A percentile compares a stretch with the other conserved stretches of the same genome.
Evolutionary conservation across 768 basidiomycete genomes (phyloP).

Genomic region (Lactarius trivialis): DNA sequence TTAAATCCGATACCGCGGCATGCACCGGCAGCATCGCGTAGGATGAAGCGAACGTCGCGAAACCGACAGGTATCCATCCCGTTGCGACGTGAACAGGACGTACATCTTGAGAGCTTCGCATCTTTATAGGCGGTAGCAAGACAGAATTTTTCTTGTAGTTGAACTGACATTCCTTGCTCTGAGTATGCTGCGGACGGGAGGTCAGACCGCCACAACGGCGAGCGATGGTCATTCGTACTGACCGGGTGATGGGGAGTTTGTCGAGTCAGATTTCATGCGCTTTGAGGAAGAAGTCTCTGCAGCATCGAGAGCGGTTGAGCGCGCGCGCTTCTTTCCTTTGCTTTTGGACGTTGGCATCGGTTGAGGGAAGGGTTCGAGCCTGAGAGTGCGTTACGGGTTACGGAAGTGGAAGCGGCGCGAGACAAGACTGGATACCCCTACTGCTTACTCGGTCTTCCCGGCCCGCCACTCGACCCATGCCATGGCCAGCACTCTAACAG

Average conservation of each 20-base stretch:
- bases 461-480: background rate
- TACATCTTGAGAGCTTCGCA: constrained; percentile 62
- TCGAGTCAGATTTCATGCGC: constrained; percentile 16
- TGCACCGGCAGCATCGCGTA: constrained; percentile 50
- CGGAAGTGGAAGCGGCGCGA: constrained; percentile 1
- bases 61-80: constrained; percentile 82
- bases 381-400: constrained; percentile 5
- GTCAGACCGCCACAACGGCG: constrained; percentile 7
- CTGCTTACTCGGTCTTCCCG: constrained; percentile 5
- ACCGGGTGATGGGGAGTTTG: constrained; percentile 8
- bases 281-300: constrained; percentile 17
- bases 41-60: constrained; percentile 70
- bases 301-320: constrained; percentile 1
- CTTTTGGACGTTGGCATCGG: constrained; percentile 15
- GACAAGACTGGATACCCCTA: constrained; percentile 3
- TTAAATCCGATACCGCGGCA: constrained; percentile 58
- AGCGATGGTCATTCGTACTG: background rate
- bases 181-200: constrained; percentile 2
- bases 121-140: constrained; percentile 19
- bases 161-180: background rate
- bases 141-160: constrained; percentile 20
- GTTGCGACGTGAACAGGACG: constrained; percentile 79
- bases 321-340: constrained; percentile 16
- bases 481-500: constrained; percentile 25
- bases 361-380: background rate